Evolutionary conservation across 805 yeast species (phyloP), one percentile per base, ranked within the genome.

Genomic region (Saccharomycopsis fodiens): DNA sequence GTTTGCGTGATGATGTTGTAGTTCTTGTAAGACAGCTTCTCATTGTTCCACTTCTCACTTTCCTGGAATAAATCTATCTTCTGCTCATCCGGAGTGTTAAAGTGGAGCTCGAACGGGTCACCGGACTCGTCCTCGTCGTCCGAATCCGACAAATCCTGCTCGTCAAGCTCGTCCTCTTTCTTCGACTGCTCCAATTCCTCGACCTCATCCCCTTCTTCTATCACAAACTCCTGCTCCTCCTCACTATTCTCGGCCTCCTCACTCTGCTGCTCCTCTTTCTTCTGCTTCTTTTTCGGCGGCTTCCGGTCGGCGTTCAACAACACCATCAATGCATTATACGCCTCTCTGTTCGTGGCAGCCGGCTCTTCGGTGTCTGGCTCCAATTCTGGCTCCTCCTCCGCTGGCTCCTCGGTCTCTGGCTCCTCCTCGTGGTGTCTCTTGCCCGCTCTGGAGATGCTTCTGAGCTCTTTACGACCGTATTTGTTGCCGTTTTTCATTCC

Each of bases 71-170:
- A 21, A 19, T 47, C 51, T 6, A 50, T 22, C 46, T 45, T 15
- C 37, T 31, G 13, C 27, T 42, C 22, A 42, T 41, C 45, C 38
- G 74, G 66, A 17, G 67, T 63, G 40, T 79, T 82, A 61, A 83
- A 89, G 60, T 89, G 97, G 10, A 64, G 57, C 50, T 84, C 85
- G 55, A 85, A 88, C 0, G 95, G 85, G 63, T 91, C 96, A 8
- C 53, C 44, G 39, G 65, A 68, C 3, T 62, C 68, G 15, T 65
- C 70, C 39, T 62, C 61, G 20, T 65, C 71, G 10, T 64, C 70
- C 4, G 57, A 70, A 3, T 54, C 63, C 10, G 50, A 55, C 20
- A 63, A 67, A 31, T 69, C 69, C 23, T 52, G 58, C 13, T 47
- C 59, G 5, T 59, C 64, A 6, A 58, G 61, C 4, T 53, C 54